Evolutionary conservation across 108 stramenopile genomes (phyloP), one percentile per base, ranked within the genome.

Genomic region (Fistulifera pelliculosa): DNA sequence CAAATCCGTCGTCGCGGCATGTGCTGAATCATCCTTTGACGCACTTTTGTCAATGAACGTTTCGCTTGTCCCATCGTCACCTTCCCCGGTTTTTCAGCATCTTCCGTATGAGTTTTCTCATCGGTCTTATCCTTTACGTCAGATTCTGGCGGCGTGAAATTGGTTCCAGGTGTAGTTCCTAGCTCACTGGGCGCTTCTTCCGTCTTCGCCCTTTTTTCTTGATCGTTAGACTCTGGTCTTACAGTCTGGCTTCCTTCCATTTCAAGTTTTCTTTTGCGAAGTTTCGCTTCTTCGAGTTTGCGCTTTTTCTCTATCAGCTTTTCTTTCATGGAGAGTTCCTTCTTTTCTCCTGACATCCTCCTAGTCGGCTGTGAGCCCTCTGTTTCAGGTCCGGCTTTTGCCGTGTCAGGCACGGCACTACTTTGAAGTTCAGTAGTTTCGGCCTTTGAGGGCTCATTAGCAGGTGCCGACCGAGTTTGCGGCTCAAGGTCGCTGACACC

Each of bases 241-340:
- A 11, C 16, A 45, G 4, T 45, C 44, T 45, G 19, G 27, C 44
- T 38, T 40, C 11, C 61, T 41, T 23, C 55, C 54, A 26, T 47
- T 48, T 49, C 38, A 27, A 10, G 13, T 25, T 16, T 47, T 45
- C 44, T 23, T 41, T 45, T 48, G 4, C 61, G 26, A 58, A 56
- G 51, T 22, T 52, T 22, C 35, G 59, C 65, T 44, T 58, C 58
- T 13, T 56, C 58, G 27, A 79, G 64, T 39, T 69, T 60, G 11
- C 77, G 62, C 50, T 79, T 79, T 8, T 65, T 79, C 47, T 66
- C 65, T 25, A 75, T 38, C 2, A 79, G 54, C 49, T 76, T 80
- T 43, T 66, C 69, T 49, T 73, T 70, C 66, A 71, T 56, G 23
- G 57, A 60, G 13, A 68, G 48, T 28, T 68, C 62, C 47, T 70